Conservation (phyloP, 2,329 filamentous ascomycete species). For the Botrytis fabae region DNA sequence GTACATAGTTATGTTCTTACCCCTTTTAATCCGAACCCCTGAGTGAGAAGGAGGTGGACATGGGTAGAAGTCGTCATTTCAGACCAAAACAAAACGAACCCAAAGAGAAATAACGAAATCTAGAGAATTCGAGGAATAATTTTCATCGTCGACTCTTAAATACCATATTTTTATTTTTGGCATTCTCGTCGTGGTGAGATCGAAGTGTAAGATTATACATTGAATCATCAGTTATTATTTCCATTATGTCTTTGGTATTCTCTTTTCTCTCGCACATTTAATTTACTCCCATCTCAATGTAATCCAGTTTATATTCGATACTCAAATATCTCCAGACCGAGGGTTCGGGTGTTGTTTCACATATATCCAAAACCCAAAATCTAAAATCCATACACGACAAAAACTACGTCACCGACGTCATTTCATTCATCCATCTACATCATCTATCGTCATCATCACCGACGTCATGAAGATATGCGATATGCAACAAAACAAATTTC, state of each 20-base stretch:
- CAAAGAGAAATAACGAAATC: not conserved
- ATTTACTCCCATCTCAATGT: not conserved
- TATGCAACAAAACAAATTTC: not conserved
- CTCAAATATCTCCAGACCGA: not conserved
- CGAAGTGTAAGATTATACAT: not conserved
- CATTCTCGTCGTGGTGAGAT: not conserved
- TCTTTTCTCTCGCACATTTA: not conserved
- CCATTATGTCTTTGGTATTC: not conserved
- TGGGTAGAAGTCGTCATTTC: not conserved
- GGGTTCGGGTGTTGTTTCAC: not conserved
- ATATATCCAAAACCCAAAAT: not conserved
- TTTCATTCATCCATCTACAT: not conserved
- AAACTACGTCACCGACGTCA: slow-evolving; percentile 1
- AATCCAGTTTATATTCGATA: too few species aligned
- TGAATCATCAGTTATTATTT: not conserved
- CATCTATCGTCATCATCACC: not conserved
- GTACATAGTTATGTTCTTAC: not conserved
- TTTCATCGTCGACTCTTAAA: not conserved
- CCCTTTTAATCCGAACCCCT: not conserved
- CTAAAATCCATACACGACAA: not conserved
- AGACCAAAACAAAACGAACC: not conserved
- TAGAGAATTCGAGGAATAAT: not conserved
- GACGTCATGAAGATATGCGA: slow-evolving; percentile 1
- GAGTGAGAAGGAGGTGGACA: not conserved
- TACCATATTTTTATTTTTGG: rapidly evolving